Evolutionary conservation across 2,329 filamentous ascomycete species (phyloP), one percentile per base, ranked within the genome.

Genomic region (Fonsecaea pedrosoi): DNA sequence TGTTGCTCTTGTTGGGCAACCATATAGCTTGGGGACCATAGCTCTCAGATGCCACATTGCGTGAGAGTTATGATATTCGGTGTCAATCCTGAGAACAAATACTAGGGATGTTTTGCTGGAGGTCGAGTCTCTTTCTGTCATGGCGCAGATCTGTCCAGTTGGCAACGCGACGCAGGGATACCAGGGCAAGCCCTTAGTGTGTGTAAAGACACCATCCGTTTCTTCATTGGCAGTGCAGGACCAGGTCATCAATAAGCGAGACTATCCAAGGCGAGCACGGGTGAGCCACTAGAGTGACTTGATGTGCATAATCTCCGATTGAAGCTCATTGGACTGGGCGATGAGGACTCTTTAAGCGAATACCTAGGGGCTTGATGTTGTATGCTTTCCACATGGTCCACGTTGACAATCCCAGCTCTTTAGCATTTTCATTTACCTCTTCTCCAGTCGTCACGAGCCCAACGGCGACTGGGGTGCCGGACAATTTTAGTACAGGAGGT

Each of bases 291-390:
- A 50, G 57, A 50, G 40, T 34, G 32, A 50, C 57, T 32, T 60
- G 32, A 40, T 66, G 66, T 54, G 63, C 62, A 65, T 68, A 68
- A 68, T 68, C 63, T 68, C 66, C 66, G 66, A 65, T 18, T 38
- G 45, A 38, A 50, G 62, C 62, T 65, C 60, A 68, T 68, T 68
- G 66, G 66, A 53, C 48, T 45, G 40, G 45, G 38, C 50, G 30
- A 34, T 34, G 32, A 57, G 25, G 48, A 42, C 45, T 59, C 37
- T 21, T 40, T 68, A 62, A 66, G 59, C 66, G 66, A 68, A 35
- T 38, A 38, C 18, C 12, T 53, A 30, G 32, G 7, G 42, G 40
- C 58, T 21, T 42, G 37, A 10, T 57, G 42, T 30, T 37, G 37
- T 48, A n/a, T 21, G 45, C 25, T 48, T 60, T 42, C 55, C 55